Conservation (phyloP, 2,329 filamentous ascomycete species). For the Neofusicoccum laricinum region DNA sequence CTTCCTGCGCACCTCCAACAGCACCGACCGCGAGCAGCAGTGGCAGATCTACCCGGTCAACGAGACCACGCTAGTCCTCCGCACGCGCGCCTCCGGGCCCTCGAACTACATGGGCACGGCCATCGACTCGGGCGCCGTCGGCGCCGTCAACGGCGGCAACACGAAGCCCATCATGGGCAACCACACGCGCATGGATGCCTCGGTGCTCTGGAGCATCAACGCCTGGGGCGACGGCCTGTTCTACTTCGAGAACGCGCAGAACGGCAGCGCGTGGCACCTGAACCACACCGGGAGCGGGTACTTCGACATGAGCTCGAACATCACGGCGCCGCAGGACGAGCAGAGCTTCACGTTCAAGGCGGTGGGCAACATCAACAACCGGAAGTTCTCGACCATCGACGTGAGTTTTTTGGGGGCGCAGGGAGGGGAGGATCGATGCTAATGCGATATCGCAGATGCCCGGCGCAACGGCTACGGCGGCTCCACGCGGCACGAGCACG, state of each 20-base stretch:
- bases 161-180: constrained; percentile 13
- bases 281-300: background rate
- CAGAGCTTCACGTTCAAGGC: constrained; percentile 14
- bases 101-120: constrained; percentile 11
- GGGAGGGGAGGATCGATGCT: background rate
- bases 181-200: background rate
- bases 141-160: background rate
- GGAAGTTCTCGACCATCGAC: constrained; percentile 7
- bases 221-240: constrained; percentile 12
- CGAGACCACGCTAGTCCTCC: constrained; percentile 5
- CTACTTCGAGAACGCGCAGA: constrained; percentile 14
- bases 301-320: constrained; percentile 10
- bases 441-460: background rate
- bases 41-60: constrained; percentile 16
- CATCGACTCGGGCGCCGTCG: background rate
- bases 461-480: background rate
- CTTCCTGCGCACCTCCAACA: constrained; percentile 8
- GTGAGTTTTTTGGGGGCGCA: background rate
- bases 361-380: background rate
- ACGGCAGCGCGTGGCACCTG: constrained; percentile 14
- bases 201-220: constrained; percentile 14
- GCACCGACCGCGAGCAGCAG: background rate
- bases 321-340: constrained; percentile 1
- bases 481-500: background rate
- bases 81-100: constrained; percentile 7